Conservation (phyloP, 306 rosid genomes). For the Cajanus cajan region DNA sequence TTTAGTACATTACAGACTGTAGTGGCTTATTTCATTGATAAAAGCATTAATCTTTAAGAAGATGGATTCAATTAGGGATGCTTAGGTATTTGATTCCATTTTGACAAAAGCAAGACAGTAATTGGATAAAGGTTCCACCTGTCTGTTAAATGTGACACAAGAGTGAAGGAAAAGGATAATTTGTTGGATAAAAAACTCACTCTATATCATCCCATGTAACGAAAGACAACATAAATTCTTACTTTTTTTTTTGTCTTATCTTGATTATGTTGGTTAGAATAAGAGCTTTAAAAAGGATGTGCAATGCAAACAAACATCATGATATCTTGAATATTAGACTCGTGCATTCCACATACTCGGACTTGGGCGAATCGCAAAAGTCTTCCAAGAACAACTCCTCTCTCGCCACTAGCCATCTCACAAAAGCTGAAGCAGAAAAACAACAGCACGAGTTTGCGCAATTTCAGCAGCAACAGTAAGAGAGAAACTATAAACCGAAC, state of each 20-base stretch:
- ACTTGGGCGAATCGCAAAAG: slow-evolving; percentile 16
- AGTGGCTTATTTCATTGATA: neutral
- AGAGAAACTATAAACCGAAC: neutral
- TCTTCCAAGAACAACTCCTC: slow-evolving; percentile 42
- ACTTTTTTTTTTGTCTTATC: neutral
- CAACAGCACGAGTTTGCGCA: neutral
- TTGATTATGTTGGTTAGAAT: neutral
- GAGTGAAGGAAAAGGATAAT: no score
- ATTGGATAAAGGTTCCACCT: slow-evolving; percentile 13
- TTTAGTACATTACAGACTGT: neutral
- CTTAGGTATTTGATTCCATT: slow-evolving; percentile 21
- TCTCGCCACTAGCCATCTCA: slow-evolving; percentile 49
- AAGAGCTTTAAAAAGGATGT: neutral
- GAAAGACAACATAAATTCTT: slow-evolving; percentile 4
- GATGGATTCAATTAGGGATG: neutral
- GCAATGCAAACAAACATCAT: neutral
- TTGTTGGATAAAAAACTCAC: no score
- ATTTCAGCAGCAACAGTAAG: neutral
- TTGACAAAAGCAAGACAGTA: slow-evolving; percentile 20
- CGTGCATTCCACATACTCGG: slow-evolving; percentile 27
- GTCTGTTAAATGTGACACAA: neutral
- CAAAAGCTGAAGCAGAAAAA: slow-evolving; percentile 41
- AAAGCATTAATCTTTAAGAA: neutral
- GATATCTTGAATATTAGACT: neutral
- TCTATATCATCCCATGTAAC: neutral